Conservation (phyloP, 2,329 filamentous ascomycete species). For the Sordariomycetes sp. region DNA sequence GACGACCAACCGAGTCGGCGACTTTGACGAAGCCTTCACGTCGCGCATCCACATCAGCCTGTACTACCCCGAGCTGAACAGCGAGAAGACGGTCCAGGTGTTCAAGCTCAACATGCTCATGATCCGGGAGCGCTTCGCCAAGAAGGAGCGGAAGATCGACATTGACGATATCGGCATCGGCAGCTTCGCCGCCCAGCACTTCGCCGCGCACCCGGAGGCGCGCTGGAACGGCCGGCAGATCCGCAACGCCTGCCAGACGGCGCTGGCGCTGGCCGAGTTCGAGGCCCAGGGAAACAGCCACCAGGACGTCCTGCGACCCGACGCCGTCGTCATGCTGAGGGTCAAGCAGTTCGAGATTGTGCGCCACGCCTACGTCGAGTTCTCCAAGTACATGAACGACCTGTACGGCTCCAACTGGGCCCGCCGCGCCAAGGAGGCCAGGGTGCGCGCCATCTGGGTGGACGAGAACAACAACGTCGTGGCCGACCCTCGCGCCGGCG, state of each 20-base stretch:
- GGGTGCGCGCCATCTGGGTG: too few species aligned
- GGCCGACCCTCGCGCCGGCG: too few species aligned
- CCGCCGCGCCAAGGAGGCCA: too few species aligned
- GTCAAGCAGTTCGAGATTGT: too few species aligned
- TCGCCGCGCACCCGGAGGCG: constrained; percentile 4
- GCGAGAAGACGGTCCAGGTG: constrained; percentile 12
- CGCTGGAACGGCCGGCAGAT: constrained; percentile 22
- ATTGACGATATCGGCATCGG: constrained; percentile 13
- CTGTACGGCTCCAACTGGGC: too few species aligned
- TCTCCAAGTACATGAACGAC: too few species aligned
- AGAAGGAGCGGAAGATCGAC: constrained; percentile 8
- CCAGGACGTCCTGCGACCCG: too few species aligned
- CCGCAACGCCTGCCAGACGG: constrained; percentile 19
- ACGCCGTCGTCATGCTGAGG: too few species aligned
- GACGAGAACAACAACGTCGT: too few species aligned
- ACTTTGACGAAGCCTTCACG: constrained; percentile 32
- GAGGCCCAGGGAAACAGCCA: constrained; percentile 22
- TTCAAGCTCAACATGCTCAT: constrained; percentile 16
- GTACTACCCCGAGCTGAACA: constrained; percentile 18
- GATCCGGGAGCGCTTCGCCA: constrained; percentile 10
- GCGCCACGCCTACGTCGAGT: too few species aligned
- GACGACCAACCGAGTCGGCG: constrained; percentile 32
- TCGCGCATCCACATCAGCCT: constrained; percentile 26
- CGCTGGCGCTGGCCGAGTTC: constrained; percentile 25
- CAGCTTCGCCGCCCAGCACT: constrained; percentile 10